These are phyloP conservation scores for Leucocoprinus leucothites DNA, from an alignment of 768 basidiomycete genomes.

Conservation along the genomic window DNA sequence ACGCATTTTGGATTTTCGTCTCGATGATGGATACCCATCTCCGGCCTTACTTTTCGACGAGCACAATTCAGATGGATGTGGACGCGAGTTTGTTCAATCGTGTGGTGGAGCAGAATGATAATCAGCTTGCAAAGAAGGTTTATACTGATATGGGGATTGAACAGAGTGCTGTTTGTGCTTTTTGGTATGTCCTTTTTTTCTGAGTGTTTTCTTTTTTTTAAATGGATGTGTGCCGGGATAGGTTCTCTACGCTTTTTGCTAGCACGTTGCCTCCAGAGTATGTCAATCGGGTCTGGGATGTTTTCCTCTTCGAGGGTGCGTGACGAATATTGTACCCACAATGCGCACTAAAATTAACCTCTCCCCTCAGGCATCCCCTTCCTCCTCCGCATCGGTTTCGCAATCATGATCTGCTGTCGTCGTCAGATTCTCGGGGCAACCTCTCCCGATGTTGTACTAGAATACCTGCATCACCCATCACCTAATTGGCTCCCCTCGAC, in stretches of 20 bases:
- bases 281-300: slow-evolving; percentile 76
- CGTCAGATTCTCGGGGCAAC: slow-evolving; percentile 52
- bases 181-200: slow-evolving; percentile 47
- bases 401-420: slow-evolving; percentile 58
- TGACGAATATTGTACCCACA: background rate
- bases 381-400: slow-evolving; percentile 72
- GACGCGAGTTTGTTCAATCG: slow-evolving; percentile 70
- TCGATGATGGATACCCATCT: slow-evolving; percentile 83
- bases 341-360: background rate
- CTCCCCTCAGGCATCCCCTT: slow-evolving; percentile 58
- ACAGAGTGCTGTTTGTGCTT: slow-evolving; percentile 54
- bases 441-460: slow-evolving; percentile 44
- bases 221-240: slow-evolving; percentile 21
- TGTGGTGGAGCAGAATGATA: slow-evolving; percentile 63
- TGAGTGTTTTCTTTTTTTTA: background rate
- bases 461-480: slow-evolving; percentile 49
- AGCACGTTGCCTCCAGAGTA: slow-evolving; percentile 61
- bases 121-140: slow-evolving; percentile 59
- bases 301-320: slow-evolving; percentile 79
- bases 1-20: slow-evolving; percentile 88
- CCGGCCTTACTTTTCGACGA: slow-evolving; percentile 71
- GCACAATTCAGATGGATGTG: slow-evolving; percentile 65
- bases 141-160: slow-evolving; percentile 61
- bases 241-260: slow-evolving; percentile 75
- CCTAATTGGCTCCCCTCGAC: slow-evolving; percentile 50